Evolutionary conservation across 106 monocot species (phyloP), one percentile per base, ranked within the genome.

Genomic region (Platanthera zijinensis): DNA sequence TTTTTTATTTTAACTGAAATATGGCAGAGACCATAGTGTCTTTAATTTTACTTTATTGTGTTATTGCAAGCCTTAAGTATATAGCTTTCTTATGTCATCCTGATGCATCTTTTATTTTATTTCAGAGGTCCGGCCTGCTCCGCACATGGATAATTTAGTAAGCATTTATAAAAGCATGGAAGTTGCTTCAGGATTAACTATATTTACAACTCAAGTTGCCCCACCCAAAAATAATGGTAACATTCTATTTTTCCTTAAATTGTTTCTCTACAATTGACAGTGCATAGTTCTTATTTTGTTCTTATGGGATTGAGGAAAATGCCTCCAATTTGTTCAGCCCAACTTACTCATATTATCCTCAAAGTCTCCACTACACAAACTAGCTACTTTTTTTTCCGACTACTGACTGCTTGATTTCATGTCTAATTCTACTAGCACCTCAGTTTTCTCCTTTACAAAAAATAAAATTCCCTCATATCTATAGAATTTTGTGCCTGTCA

Each of bases 141-240:
- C 88, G 73, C 94, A 94, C 77, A 99, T 99, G 94, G 97, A 99
- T 54, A 99, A 85, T 70, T 76, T 99, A 78, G 97, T 94, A 61
- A 78, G 72, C 80, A 89, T 99, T 54, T 99, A 84, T 74, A 99
- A 87, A 75, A 85, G 79, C 85, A 99, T 99, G 94, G 94, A 99
- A 77, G 74, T 49, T 77, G 84, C 86, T 39, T 78, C 88, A 53
- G 94, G 94, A 62, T 74, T 86, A 1, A 85, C 80, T 50, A 83
- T 89, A 5, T 80, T 86, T 63, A 83, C 89, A 25, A 81, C 96
- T 15, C 96, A 93, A 86, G 63, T 67, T 50, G 75, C 72, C 53
- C 72, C 85, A 64, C 28, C 69, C 5, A 82, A 88, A 70, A 67
- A 68, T 67, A 68, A 82, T 71, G 92, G 95, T 90, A 78, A 78